Conservation (phyloP, 345 rosid genomes). For the Brassica rapa region DNA sequence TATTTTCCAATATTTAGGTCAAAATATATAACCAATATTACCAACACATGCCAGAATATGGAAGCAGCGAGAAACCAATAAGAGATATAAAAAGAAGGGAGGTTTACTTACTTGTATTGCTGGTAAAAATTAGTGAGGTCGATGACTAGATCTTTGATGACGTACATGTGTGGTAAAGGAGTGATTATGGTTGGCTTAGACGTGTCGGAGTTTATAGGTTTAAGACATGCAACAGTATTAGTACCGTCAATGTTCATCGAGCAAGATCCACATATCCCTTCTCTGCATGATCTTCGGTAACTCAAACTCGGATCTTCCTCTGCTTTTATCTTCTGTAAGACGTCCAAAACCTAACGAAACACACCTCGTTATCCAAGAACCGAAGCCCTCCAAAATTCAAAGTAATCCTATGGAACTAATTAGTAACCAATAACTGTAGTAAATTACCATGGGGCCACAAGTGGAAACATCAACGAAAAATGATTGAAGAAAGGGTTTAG, state of each 20-base stretch:
- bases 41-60: not conserved
- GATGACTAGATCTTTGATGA: conserved; percentile 60
- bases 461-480: conserved; percentile 53
- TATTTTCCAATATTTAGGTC: not conserved
- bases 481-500: conserved; percentile 65
- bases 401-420: not conserved
- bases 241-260: conserved; percentile 70
- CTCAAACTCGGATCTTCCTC: conserved; percentile 61
- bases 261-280: conserved; percentile 81
- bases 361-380: not conserved
- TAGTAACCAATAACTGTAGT: not conserved
- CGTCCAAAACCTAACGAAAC: conserved; percentile 59
- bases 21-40: not conserved
- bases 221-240: conserved; percentile 70
- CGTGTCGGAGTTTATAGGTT: conserved; percentile 53
- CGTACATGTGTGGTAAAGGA: conserved; percentile 74
- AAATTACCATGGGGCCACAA: conserved; percentile 59
- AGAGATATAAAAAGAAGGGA: not conserved
- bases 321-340: conserved; percentile 66
- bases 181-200: conserved; percentile 51
- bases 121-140: conserved; percentile 74
- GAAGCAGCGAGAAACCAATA: not conserved
- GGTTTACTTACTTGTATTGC: conserved; percentile 52
- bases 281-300: conserved; percentile 69
- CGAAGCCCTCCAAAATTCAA: not conserved